phyloP scores from a whole-genome alignment of 1,284 basidiomycete genomes.

The Stereum hirsutum region DNA sequence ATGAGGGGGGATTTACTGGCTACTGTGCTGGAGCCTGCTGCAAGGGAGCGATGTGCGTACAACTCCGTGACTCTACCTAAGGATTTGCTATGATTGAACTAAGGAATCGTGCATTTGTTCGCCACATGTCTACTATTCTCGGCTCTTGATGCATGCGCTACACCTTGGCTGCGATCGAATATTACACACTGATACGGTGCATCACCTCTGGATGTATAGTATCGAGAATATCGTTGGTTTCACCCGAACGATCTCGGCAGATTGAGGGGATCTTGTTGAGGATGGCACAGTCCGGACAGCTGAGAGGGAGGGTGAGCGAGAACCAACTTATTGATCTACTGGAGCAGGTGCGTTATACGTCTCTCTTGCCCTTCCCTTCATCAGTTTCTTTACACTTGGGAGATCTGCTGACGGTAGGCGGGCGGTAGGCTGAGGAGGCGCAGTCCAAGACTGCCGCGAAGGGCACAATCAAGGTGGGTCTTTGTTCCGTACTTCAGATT shows the following conservation, averaged over 20 bases:
- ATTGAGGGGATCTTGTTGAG: constrained; percentile 82
- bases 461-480: constrained; percentile 55
- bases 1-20: constrained; percentile 76
- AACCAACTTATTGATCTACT: constrained; percentile 85
- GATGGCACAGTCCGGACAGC: constrained; percentile 91
- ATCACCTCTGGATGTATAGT: too few species aligned
- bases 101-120: not conserved
- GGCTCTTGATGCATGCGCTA: constrained; percentile 1
- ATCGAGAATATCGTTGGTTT: constrained; percentile 88
- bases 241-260: constrained; percentile 79
- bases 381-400: too few species aligned
- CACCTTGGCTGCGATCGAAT: too few species aligned
- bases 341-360: constrained; percentile 64
- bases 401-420: constrained; percentile 1
- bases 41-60: constrained; percentile 83
- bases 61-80: not conserved
- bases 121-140: not conserved
- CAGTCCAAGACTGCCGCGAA: constrained; percentile 44
- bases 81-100: constrained; percentile 2
- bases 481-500: not conserved
- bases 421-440: constrained; percentile 53
- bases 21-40: constrained; percentile 81
- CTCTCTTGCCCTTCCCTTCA: not conserved
- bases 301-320: constrained; percentile 81
- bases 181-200: too few species aligned